Conservation (phyloP, 441 rosid species). For the Metrosideros polymorpha region DNA sequence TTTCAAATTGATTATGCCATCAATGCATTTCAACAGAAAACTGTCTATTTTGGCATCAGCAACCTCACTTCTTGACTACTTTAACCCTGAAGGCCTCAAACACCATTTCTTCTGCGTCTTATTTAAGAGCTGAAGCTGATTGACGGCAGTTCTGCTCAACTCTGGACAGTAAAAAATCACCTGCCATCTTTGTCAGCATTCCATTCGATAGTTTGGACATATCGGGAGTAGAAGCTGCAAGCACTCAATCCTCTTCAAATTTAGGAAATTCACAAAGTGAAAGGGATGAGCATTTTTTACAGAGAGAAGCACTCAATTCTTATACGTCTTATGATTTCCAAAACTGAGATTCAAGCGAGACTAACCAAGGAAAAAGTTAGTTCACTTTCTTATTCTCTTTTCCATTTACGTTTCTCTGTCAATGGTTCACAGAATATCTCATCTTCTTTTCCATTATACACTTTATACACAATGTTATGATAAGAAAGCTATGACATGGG, state of each 20-base stretch:
- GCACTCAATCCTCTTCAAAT: not conserved
- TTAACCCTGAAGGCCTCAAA: not conserved
- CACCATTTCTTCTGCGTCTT: not conserved
- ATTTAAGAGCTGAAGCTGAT: not conserved
- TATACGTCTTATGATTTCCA: not conserved
- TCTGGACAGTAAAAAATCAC: not conserved
- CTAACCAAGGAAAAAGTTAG: not conserved
- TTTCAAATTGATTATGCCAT: conserved; percentile 75
- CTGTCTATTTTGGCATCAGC: conserved; percentile 80
- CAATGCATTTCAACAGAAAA: conserved; percentile 80
- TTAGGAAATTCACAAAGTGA: not conserved
- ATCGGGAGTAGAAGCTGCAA: not conserved
- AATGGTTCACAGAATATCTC: no score
- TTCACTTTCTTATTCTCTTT: not conserved
- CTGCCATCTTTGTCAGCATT: not conserved
- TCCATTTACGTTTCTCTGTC: no score
- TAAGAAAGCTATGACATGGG: not conserved
- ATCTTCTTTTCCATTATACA: not conserved
- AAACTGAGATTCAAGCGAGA: not conserved
- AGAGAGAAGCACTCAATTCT: not conserved
- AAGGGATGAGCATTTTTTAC: not conserved
- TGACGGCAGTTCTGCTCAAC: not conserved
- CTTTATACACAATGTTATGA: not conserved
- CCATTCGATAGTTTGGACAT: not conserved
- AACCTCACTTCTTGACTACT: conserved; percentile 44